Evolutionary conservation across 345 rosid genomes (phyloP).

Genomic region (Punica granatum): DNA sequence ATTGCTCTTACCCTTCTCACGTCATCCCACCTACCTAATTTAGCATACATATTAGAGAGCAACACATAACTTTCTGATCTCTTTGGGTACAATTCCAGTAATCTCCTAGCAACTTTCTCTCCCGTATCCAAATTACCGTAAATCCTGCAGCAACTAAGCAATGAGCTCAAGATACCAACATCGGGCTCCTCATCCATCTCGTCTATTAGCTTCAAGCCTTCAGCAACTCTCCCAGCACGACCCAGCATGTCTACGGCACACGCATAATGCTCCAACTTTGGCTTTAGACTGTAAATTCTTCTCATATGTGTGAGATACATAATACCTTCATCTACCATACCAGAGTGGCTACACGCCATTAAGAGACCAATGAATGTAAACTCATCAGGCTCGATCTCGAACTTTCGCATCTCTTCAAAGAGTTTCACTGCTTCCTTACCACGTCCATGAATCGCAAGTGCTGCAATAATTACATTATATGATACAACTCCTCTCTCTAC

Average conservation of each 20-base stretch:
- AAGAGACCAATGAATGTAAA: constrained; percentile 52
- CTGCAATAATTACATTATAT: constrained; percentile 62
- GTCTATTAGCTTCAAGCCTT: constrained; percentile 33
- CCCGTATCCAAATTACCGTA: constrained; percentile 41
- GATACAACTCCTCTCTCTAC: constrained; percentile 33
- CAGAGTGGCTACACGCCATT: constrained; percentile 55
- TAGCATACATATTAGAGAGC: constrained; percentile 54
- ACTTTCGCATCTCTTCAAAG: constrained; percentile 49
- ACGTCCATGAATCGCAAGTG: constrained; percentile 53
- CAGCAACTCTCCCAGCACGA: constrained; percentile 42
- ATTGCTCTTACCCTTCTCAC: constrained; percentile 40
- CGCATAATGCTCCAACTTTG: constrained; percentile 50
- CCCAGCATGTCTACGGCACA: constrained; percentile 66
- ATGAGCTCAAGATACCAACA: constrained; percentile 44
- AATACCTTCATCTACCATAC: constrained; percentile 47
- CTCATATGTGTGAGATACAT: constrained; percentile 42
- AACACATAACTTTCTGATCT: constrained; percentile 44
- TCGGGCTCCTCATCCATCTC: constrained; percentile 55
- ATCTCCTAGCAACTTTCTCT: constrained; percentile 37
- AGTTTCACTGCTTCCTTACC: constrained; percentile 42
- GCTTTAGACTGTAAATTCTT: constrained; percentile 23
- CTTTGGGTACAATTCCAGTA: constrained; percentile 41
- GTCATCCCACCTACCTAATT: constrained; percentile 43
- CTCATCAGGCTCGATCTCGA: constrained; percentile 38
- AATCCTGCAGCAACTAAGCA: constrained; percentile 52